A percentile compares a stretch with the other conserved stretches of the same genome.
Evolutionary conservation across 371 early-diverging fungal genomes (phyloP).

Genomic region (Actinomortierella wolfii): DNA sequence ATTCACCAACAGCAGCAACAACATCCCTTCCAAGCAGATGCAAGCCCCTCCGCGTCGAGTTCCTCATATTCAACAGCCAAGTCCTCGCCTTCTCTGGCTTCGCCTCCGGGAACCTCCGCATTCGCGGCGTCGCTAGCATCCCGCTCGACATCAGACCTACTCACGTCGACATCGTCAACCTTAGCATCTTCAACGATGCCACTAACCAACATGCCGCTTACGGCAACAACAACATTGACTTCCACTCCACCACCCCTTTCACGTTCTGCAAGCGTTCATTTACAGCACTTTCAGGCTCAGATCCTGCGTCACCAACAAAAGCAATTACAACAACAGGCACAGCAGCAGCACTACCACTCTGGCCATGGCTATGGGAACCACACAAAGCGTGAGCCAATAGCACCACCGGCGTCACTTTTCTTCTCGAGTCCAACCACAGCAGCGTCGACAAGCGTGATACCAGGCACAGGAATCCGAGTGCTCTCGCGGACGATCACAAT

Average conservation of each 20-base stretch:
- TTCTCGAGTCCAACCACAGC: conserved; percentile 38
- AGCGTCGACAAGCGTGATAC: conserved; percentile 24
- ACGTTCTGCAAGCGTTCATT: neutral
- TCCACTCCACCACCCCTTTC: neutral
- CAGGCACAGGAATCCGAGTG: conserved; percentile 31
- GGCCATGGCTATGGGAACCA: no score
- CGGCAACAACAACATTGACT: conserved; percentile 4
- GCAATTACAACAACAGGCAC: no score
- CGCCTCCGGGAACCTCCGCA: no score
- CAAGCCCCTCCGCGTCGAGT: neutral
- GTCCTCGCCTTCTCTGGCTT: no score
- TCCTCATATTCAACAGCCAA: no score
- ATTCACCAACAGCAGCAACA: no score
- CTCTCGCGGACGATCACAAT: conserved; percentile 31
- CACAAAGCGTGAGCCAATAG: neutral
- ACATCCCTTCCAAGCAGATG: neutral
- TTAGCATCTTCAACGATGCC: neutral
- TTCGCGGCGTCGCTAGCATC: no score
- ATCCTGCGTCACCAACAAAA: no score
- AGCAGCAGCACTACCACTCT: no score
- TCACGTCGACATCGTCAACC: neutral
- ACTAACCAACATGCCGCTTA: neutral
- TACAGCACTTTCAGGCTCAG: no score
- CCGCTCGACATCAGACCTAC: no score
- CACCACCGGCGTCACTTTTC: conserved; percentile 7